Evolutionary conservation across 768 basidiomycete species (phyloP), one percentile per base, ranked within the genome.

Genomic region (Chlorophyllum brunneum): DNA sequence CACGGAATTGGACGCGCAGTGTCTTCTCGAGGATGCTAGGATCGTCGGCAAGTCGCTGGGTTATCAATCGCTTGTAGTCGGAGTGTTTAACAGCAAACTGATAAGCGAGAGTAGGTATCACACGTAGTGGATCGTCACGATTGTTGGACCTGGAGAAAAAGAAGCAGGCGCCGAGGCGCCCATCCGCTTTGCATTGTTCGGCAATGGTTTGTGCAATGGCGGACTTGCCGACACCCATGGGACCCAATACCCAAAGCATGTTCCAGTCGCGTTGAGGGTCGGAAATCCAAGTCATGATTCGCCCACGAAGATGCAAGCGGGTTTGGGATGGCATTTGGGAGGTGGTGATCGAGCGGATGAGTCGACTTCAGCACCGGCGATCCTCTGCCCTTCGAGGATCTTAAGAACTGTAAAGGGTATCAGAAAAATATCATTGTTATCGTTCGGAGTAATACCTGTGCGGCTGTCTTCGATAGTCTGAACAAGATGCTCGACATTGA

Each of bases 271-370:
- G 44, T 22, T 3, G 31, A 3, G 18, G 29, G n/a, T 33, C 27
- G 15, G 6, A 7, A 3, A 54, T n/a, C 53, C 53, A 54, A 11
- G 20, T 16, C 6, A 22, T n/a, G 6, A 54, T 47, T 10, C 34
- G 11, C 11, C 41, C 16, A 11, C 48, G 45, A 8, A 54, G 26
- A 6, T 38, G 38, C 5, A 16, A 20, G 0, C 53, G 43, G 3
- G 53, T 54, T 47, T 37, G 5, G 33, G 16, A 18, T 48, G 45
- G 39, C 53, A 54, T 33, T 44, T 48, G 5, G 53, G 53, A 2
- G 53, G 37, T 11, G 46, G 45, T 23, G 16, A 24, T 10, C 53
- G 53, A 15, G 46, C 53, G 20, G 45, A 27, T 5, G 53, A 54
- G 38, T 54, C 53, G 7, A 20, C 18, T 33, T 46, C 44, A 22